phyloP scores from a whole-genome alignment of 1,139 yeast species.

The Yamadazyma spencermartinsiae region DNA sequence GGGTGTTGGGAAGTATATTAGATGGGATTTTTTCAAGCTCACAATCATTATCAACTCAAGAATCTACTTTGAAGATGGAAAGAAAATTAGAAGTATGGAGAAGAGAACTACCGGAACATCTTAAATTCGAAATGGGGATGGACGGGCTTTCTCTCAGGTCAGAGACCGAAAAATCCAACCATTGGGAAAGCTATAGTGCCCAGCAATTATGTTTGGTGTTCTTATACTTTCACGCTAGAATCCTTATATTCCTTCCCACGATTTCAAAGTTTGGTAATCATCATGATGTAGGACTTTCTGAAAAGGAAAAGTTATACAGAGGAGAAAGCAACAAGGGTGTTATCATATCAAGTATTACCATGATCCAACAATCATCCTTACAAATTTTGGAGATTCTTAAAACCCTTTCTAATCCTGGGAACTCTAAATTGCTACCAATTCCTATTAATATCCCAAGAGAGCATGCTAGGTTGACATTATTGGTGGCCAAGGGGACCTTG shows the following conservation, averaged over 20 bases:
- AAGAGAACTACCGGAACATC: constrained; percentile 60
- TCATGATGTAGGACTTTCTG: constrained; percentile 46
- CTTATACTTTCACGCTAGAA: constrained; percentile 76
- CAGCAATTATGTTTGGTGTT: constrained; percentile 63
- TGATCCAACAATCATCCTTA: constrained; percentile 74
- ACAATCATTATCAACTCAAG: constrained; percentile 38
- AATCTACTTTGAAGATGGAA: constrained; percentile 51
- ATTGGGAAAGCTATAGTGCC: constrained; percentile 38
- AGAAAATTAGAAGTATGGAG: constrained; percentile 80
- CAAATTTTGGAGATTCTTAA: constrained; percentile 62
- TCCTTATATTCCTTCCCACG: constrained; percentile 77
- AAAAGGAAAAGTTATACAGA: constrained; percentile 35
- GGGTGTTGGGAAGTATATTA: constrained; percentile 70
- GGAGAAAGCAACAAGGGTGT: constrained; percentile 28
- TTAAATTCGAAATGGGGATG: constrained; percentile 66
- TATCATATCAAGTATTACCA: constrained; percentile 47
- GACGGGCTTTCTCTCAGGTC: constrained; percentile 54
- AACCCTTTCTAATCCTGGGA: constrained; percentile 42
- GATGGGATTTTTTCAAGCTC: constrained; percentile 61
- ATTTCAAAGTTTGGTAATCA: constrained; percentile 50
- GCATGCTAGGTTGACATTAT: constrained; percentile 63
- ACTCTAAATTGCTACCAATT: constrained; percentile 51
- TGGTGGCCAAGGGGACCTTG: constrained; percentile 76
- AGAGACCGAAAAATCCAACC: constrained; percentile 21
- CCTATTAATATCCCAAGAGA: constrained; percentile 74